Evolutionary conservation across 345 rosid genomes (phyloP), one percentile per base, ranked within the genome.

Genomic region (Eucalyptus tenuipes): DNA sequence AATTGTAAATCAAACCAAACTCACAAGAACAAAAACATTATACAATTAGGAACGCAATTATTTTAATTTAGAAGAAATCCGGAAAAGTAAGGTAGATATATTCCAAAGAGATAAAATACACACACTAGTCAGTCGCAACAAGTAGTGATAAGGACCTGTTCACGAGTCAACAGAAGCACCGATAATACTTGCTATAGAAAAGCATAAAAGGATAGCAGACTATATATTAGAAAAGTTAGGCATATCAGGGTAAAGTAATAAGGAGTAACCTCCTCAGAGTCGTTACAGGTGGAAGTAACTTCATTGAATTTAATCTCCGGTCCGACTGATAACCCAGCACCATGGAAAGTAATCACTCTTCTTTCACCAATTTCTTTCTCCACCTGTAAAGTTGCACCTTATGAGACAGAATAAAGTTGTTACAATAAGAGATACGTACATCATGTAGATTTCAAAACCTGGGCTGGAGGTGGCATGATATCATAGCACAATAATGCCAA

Each of bases 311-410:
- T 93, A 90, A 96, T 91, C 91, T 92, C 94, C 7, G 96, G 95
- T 53, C 94, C 96, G 57, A 97, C 88, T 14, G 99, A 96, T 88
- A 98, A 79, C 64, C 99, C 99, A 14, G 89, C 89, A 68, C 99
- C 99, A 87, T 91, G 92, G 91, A 92, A 98, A 85, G 96, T 88
- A 85, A 96, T 91, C 88, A 91, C 91, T 91, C 99, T 93, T 92
- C 47, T 96, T 94, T 98, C 99, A 79, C 99, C 99, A 55, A 98
- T 96, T 92, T 96, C 97, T 92, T 95, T 98, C 93, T 96, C 98
- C 86, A 98, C 97, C 99, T 98, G 93, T 57, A 91, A 61, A 89
- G 90, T 15, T 44, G 85, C 87, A 86, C 86, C 52, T 81, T 88
- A 84, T 87, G 87, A 90, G 89, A 88, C 87, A 61, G 22, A 57